These are phyloP conservation scores for Ustilaginoidea virens DNA, from an alignment of 2,329 filamentous ascomycete genomes.

Conservation along the genomic window DNA sequence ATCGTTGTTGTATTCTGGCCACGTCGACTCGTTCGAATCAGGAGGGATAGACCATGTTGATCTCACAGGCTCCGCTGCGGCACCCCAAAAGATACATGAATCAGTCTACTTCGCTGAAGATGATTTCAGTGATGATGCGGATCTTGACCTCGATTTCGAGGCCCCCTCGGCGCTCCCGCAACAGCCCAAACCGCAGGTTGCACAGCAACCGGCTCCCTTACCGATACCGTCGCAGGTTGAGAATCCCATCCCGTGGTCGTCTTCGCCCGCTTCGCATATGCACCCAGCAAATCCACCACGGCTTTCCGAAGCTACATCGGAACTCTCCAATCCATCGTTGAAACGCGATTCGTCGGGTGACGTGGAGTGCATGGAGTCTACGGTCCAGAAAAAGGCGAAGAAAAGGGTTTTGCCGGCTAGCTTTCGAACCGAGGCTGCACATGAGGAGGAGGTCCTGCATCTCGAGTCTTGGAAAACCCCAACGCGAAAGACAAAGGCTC, in stretches of 20 bases:
- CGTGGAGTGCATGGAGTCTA: constrained; percentile 10
- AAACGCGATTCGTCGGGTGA: constrained; percentile 28
- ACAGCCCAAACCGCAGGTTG: constrained; percentile 11
- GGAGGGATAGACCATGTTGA: constrained; percentile 17
- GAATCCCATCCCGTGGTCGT: constrained; percentile 53
- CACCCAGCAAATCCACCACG: constrained; percentile 17
- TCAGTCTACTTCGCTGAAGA: constrained; percentile 55
- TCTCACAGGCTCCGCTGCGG: constrained; percentile 15
- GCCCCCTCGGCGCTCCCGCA: constrained; percentile 37
- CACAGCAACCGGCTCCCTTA: constrained; percentile 13
- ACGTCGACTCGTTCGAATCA: constrained; percentile 30
- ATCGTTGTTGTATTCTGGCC: constrained; percentile 22
- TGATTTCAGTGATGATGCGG: constrained; percentile 74
- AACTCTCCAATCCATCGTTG: constrained; percentile 11
- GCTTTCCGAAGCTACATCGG: constrained; percentile 7
- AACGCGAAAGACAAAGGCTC: constrained; percentile 19
- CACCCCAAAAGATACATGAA: constrained; percentile 11
- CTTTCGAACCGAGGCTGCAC: constrained; percentile 23
- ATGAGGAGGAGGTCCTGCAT: constrained; percentile 7
- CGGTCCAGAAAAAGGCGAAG: constrained; percentile 29
- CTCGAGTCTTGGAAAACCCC: constrained; percentile 13
- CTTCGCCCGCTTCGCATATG: constrained; percentile 39
- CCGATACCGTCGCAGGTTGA: constrained; percentile 14
- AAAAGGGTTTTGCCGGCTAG: constrained; percentile 44
- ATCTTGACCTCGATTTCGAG: constrained; percentile 56